phyloP scores from a whole-genome alignment of 495 filamentous ascomycete species.

The Hypoxylon intermedium region DNA sequence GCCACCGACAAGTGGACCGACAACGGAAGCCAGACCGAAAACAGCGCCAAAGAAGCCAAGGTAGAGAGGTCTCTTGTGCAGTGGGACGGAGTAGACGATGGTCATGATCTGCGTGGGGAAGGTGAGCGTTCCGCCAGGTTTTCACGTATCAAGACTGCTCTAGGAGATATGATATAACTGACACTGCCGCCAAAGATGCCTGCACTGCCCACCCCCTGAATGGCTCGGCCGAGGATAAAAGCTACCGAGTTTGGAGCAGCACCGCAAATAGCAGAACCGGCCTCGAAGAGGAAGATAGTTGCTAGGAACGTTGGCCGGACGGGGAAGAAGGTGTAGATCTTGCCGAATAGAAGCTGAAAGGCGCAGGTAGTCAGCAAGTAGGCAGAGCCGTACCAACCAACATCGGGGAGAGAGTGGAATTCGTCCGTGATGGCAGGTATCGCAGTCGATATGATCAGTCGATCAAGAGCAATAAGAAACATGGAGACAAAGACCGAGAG shows the following conservation, averaged over 20 bases:
- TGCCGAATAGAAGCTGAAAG: conserved; percentile 57
- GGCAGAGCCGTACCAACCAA: conserved; percentile 63
- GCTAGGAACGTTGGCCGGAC: conserved; percentile 52
- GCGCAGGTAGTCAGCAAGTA: conserved; percentile 58
- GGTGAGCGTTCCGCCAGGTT: not conserved
- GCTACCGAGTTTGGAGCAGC: conserved; percentile 58
- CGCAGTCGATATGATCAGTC: conserved; percentile 55
- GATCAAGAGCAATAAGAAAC: conserved; percentile 51
- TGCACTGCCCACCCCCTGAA: conserved; percentile 60
- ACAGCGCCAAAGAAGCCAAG: conserved; percentile 53
- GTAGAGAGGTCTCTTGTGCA: conserved; percentile 55
- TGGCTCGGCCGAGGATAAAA: conserved; percentile 64
- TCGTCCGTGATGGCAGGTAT: conserved; percentile 59
- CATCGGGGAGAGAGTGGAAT: conserved; percentile 54
- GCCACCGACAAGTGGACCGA: conserved; percentile 70
- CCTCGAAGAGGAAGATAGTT: conserved; percentile 54
- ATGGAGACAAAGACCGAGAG: conserved; percentile 44
- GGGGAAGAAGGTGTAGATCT: conserved; percentile 55
- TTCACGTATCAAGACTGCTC: not conserved
- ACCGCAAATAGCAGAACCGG: conserved; percentile 63
- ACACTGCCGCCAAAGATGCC: conserved; percentile 52
- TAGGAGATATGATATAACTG: not conserved
- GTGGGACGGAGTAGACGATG: conserved; percentile 55
- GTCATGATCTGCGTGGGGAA: conserved; percentile 42
- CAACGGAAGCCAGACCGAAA: conserved; percentile 70